phyloP scores from a whole-genome alignment of 2,329 filamentous ascomycete species.

The Pestalotiopsis sp. region DNA sequence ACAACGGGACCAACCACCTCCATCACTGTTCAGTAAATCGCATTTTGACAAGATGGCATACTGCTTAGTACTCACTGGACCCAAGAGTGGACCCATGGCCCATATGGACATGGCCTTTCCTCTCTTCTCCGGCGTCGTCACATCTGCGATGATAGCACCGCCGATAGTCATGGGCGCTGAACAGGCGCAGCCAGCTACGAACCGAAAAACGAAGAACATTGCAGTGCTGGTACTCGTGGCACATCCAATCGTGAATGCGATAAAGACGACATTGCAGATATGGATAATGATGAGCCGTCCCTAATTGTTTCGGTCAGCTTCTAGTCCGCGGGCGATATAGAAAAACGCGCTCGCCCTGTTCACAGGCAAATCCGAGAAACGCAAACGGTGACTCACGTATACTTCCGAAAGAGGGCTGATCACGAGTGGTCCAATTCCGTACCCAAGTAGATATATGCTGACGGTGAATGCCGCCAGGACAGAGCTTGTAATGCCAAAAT shows the following conservation, averaged over 20 bases:
- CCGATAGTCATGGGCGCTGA: conserved; percentile 22
- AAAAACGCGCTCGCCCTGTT: no score
- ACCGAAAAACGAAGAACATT: conserved; percentile 29
- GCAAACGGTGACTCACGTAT: background rate
- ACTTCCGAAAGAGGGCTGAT: conserved; percentile 64
- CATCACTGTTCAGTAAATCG: no score
- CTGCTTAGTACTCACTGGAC: conserved; percentile 6
- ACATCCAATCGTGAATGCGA: conserved; percentile 35
- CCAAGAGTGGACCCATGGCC: conserved; percentile 9
- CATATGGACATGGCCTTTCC: conserved; percentile 46
- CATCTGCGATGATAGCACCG: conserved; percentile 13
- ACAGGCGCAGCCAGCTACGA: conserved; percentile 27
- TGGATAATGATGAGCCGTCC: conserved; percentile 57
- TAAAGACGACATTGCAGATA: conserved; percentile 46
- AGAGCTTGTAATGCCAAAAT: conserved; percentile 12
- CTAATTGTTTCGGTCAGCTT: conserved; percentile 32
- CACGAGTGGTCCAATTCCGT: conserved; percentile 51
- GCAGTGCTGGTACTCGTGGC: conserved; percentile 23
- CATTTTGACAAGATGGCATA: no score
- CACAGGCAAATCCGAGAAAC: background rate
- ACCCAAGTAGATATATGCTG: conserved; percentile 16
- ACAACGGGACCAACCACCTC: conserved; percentile 47
- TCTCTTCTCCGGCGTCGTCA: conserved; percentile 40
- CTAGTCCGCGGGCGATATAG: no score
- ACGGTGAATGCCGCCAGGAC: conserved; percentile 9